These are phyloP conservation scores for Backusella tarrabulga DNA, from an alignment of 192 early-diverging fungal genomes.

Conservation along the genomic window DNA sequence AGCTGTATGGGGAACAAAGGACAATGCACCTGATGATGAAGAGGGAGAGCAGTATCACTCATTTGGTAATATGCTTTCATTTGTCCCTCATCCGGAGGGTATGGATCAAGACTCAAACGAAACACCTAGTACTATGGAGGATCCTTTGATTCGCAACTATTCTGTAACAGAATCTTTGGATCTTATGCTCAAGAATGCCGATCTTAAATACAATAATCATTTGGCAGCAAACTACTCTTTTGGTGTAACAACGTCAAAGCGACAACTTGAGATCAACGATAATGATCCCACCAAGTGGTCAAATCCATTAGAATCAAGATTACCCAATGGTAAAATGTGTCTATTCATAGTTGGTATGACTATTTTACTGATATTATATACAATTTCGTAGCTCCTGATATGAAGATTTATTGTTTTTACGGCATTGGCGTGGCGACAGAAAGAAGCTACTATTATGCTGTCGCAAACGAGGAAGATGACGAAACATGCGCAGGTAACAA, in stretches of 20 bases:
- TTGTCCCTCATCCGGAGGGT: slow-evolving; percentile 28
- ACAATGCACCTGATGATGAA: slow-evolving; percentile 74
- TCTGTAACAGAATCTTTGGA: slow-evolving; percentile 43
- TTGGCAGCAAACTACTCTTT: slow-evolving; percentile 63
- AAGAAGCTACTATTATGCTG: slow-evolving; percentile 75
- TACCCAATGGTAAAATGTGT: slow-evolving; percentile 24
- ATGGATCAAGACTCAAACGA: background rate
- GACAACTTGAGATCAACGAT: slow-evolving; percentile 56
- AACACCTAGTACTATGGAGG: background rate
- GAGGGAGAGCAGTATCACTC: slow-evolving; percentile 36
- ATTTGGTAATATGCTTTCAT: slow-evolving; percentile 58
- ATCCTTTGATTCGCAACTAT: slow-evolving; percentile 29
- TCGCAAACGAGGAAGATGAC: slow-evolving; percentile 29
- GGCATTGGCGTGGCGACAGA: slow-evolving; percentile 79
- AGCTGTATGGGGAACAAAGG: slow-evolving; percentile 70
- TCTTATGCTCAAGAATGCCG: slow-evolving; percentile 54
- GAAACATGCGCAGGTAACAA: background rate
- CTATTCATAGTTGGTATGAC: no score
- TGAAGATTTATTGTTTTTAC: slow-evolving; percentile 84
- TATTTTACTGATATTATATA: background rate
- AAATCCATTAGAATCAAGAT: slow-evolving; percentile 70
- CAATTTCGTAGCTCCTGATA: slow-evolving; percentile 53
- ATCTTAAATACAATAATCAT: slow-evolving; percentile 46
- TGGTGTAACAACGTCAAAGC: slow-evolving; percentile 56
- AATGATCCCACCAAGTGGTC: slow-evolving; percentile 69